Conservation (phyloP, 1,284 basidiomycete species). For the Cryptococcus sp. region DNA sequence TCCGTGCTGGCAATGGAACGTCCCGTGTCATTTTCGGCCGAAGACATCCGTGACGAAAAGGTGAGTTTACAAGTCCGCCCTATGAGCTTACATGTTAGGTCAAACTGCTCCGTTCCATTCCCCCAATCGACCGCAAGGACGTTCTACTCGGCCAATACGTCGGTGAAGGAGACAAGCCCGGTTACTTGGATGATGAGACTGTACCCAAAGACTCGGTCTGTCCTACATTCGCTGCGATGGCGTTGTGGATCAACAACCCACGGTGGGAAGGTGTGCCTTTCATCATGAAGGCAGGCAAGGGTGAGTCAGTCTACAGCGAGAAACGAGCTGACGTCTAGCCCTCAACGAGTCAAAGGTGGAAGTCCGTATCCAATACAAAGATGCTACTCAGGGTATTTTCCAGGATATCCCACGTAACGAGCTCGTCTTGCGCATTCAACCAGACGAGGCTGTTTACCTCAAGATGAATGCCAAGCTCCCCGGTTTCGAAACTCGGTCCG, state of each 20-base stretch:
- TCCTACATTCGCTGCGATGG: conserved; percentile 87
- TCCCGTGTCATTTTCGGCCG: conserved; percentile 92
- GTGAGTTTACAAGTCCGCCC: conserved; percentile 53
- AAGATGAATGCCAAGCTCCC: conserved; percentile 94
- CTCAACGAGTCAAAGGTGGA: conserved; percentile 97
- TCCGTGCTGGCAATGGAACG: conserved; percentile 94
- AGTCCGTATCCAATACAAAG: conserved; percentile 93
- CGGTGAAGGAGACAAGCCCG: conserved; percentile 82
- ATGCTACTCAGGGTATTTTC: conserved; percentile 93
- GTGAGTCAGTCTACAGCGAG: conserved; percentile 53
- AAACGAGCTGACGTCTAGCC: conserved; percentile 57
- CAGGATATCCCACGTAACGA: conserved; percentile 92
- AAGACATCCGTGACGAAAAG: conserved; percentile 97
- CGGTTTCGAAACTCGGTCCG: conserved; percentile 80
- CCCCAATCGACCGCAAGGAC: conserved; percentile 73
- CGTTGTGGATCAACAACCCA: conserved; percentile 87
- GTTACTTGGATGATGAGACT: conserved; percentile 93
- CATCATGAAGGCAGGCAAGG: conserved; percentile 95
- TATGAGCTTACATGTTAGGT: conserved; percentile 60
- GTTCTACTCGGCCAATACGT: conserved; percentile 91
- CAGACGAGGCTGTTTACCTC: conserved; percentile 89
- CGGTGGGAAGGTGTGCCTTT: conserved; percentile 97
- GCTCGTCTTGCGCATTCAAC: conserved; percentile 92
- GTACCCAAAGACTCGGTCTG: conserved; percentile 88
- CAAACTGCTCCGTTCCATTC: conserved; percentile 88